Evolutionary conservation across 495 filamentous ascomycete species (phyloP), one percentile per base, ranked within the genome.

Genomic region (Lasiosphaeris hirsuta): DNA sequence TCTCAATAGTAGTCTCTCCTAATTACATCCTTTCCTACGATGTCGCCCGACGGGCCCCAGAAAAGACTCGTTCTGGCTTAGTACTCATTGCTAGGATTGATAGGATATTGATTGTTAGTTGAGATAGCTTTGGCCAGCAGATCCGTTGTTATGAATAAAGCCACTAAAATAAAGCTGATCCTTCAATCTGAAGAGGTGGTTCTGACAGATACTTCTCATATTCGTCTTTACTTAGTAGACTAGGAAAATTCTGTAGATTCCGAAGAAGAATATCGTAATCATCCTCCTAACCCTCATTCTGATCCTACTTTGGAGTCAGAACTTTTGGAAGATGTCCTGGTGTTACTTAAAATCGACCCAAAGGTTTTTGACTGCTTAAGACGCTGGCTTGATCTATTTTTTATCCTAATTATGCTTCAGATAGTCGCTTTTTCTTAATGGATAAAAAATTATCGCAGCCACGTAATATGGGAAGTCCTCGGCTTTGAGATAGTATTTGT

Each of bases 1-100:
- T 49, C 46, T 49, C 46, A 49, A 49, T 49, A n/a, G 46, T 49
- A 36, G 33, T 13, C 46, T 49, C 46, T 19, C 46, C 46, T 46
- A 46, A 9, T 19, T 19, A 3, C 43, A 46, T 46, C 17, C 43
- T 46, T 46, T 46, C 43, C 43, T n/a, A 46, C n/a, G 43, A 46
- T 46, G 17, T 46, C 43, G 43, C 17, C 17, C 13, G 13, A 46
- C 15, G 43, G 10, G 43, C 43, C 43, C 43, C 13, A 46, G 43
- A 46, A 46, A 46, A 46, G 43, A 46, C 43, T 18, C 13, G 13
- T 46, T 46, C 43, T 46, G 43, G 43, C 43, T 46, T n/a, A 46
- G 5, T 5, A 30, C 23, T 30, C 23, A 30, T 30, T 30, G 23
- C 23, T 30, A 30, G 23, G 5, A 30, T 46, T 19, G 43, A 46